Base-by-base conservation (phyloP, 805 yeast species). In the Saccharomycopsis sp. region DNA sequence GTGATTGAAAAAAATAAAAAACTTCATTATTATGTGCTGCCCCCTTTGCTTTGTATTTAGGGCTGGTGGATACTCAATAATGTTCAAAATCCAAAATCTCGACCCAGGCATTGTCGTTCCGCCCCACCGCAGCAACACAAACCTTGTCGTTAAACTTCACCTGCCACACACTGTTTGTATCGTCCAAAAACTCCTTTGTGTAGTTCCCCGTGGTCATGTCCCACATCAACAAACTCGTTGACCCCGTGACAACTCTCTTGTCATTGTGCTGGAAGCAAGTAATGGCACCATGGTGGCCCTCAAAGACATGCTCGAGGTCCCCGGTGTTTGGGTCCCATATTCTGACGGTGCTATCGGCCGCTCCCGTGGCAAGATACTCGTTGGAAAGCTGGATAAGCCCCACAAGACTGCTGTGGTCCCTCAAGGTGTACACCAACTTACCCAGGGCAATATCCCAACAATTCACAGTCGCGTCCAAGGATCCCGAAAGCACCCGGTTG, bases 241-340 rank as follows among this genome's bases (percentile, higher is more conserved):
- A 80, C 0, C 98, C 98, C 53, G 95, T 81, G 0, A 92, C 82
- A 30, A 92, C 73, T 44, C 85, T 62, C 50, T 81, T 75, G 43
- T 85, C 85, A 51, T 86, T 89, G 55, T 87, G 87, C 58, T 82
- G 89, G 58, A 92, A 87, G 46, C 97, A 89, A 0, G 97, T 87
- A 36, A 92, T 88, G 0, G 97, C 94, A 20, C 77, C 72, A 58
- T 87, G 89, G 23, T 95, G 94, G 40, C 63, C 71, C 34, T 76
- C 73, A 44, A 87, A 71, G 36, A 81, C 74, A 54, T 75, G 74
- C 8, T 13, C 8, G 6, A 15, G 6, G 13, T 32, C 21, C 21
- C 84, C 87, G 6, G 78, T 72, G 20, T 74, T 74, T 1, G 96
- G 92, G 55, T 92, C 82, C 98, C 98, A 92, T 2, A 89, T 80